phyloP scores from a whole-genome alignment of 345 rosid species.

The Dipteronia sinensis region DNA sequence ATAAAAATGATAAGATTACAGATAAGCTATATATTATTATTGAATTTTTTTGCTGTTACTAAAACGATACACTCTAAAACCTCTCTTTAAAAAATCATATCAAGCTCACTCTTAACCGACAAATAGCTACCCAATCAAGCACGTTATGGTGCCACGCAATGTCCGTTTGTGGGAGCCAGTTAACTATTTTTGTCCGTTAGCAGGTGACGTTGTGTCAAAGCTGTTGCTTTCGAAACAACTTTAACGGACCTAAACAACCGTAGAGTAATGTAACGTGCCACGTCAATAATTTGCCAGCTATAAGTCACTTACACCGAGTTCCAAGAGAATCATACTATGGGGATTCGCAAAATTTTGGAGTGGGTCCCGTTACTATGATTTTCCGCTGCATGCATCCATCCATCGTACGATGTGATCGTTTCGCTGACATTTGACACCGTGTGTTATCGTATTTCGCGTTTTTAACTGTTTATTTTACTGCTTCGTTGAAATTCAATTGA shows the following conservation, averaged over 20 bases:
- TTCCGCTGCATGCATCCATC: conserved; percentile 35
- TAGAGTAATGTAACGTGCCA: conserved; percentile 21
- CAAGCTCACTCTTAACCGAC: background rate
- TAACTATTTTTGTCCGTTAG: conserved; percentile 26
- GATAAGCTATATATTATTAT: no score
- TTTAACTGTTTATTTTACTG: background rate
- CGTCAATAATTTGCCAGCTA: conserved; percentile 52
- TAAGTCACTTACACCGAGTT: conserved; percentile 43
- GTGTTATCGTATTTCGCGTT: conserved; percentile 8
- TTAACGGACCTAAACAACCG: conserved; percentile 37
- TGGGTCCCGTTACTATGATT: conserved; percentile 26
- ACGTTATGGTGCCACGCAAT: conserved; percentile 10
- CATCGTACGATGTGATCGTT: conserved; percentile 24
- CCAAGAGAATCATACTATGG: conserved; percentile 36
- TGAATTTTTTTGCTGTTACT: no score
- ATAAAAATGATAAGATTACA: no score
- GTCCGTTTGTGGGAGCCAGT: background rate
- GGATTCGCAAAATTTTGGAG: conserved; percentile 29
- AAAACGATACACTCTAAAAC: no score
- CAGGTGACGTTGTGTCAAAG: conserved; percentile 22
- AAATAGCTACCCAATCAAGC: background rate
- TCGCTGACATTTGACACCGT: conserved; percentile 15
- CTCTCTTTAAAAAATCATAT: no score
- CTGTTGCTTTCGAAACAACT: background rate
- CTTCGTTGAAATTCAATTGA: background rate